Evolutionary conservation across 345 rosid genomes (phyloP), one percentile per base, ranked within the genome.

Genomic region (Dimocarpus longan): DNA sequence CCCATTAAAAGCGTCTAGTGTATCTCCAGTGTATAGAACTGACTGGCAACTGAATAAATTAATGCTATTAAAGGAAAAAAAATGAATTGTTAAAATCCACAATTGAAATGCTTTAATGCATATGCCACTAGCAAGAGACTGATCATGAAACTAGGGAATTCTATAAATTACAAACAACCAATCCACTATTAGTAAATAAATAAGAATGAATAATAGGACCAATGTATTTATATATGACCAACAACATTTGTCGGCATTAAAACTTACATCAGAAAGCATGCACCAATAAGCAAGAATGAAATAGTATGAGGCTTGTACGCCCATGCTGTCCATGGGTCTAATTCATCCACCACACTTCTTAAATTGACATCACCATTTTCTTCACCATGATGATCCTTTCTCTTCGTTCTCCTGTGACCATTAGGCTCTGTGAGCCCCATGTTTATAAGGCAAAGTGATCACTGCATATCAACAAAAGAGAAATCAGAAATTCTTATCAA

Each of bases 321-420:
- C 99, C 99, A 96, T 78, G 99, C 97, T 82, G 95, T 96, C 99
- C 99, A 96, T 67, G 99, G 99, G 88, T 96, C 98, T 76, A 96
- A 85, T 42, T 92, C 98, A 82, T 70, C 90, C 72, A 76, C 89
- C 26, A 78, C 76, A 77, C 74, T 78, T 28, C 81, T 54, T 70
- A 71, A 69, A 76, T 22, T 76, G 68, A 56, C 62, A 79, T 76
- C 84, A 74, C 94, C 98, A 85, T 91, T 93, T 84, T 85, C 84
- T 68, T 77, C 88, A 82, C 76, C 78, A 68, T 78, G 74, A 83
- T 79, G 82, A 79, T 91, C 94, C 77, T 74, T 90, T 79, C 82
- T 84, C 73, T 81, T 88, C 68, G 54, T 83, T 88, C 88, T 89
- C 80, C 79, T 89, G 66, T 85, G 89, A 74, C 89, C 95, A 83